Conservation (phyloP, 108 stramenopile genomes). For the Cyclostephanos invisitatus region DNA sequence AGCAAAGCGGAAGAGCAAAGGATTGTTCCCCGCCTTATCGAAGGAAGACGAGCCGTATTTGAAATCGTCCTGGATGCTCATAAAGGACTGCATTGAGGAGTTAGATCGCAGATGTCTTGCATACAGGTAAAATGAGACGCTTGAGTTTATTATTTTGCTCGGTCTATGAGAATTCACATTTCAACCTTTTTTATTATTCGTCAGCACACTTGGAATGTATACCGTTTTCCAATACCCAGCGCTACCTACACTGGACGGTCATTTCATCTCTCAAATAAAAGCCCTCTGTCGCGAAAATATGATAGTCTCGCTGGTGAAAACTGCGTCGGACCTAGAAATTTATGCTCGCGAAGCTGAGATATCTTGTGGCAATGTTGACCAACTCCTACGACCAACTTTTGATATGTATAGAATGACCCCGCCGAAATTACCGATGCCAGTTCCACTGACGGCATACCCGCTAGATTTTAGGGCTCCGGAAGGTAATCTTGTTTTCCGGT, state of each 20-base stretch:
- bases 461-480: slow-evolving; percentile 82
- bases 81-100: slow-evolving; percentile 63
- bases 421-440: slow-evolving; percentile 60
- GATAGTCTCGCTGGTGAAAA: slow-evolving; percentile 74
- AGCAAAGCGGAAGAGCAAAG: slow-evolving; percentile 38
- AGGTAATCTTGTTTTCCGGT: slow-evolving; percentile 33
- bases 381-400: slow-evolving; percentile 68
- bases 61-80: slow-evolving; percentile 71
- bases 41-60: slow-evolving; percentile 66
- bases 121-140: slow-evolving; percentile 44
- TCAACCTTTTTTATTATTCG: not conserved
- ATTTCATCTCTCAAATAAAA: slow-evolving; percentile 82
- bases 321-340: slow-evolving; percentile 81
- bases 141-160: not conserved
- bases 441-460: slow-evolving; percentile 79
- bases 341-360: slow-evolving; percentile 84
- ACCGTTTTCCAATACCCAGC: slow-evolving; percentile 79
- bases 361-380: slow-evolving; percentile 76
- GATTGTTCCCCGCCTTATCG: slow-evolving; percentile 63
- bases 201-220: not conserved
- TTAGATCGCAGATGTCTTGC: slow-evolving; percentile 66
- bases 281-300: slow-evolving; percentile 76
- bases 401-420: slow-evolving; percentile 60
- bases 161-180: not conserved
- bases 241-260: slow-evolving; percentile 81